Evolutionary conservation across 495 filamentous ascomycete species (phyloP).

Genomic region (Glarea lozoyensis): DNA sequence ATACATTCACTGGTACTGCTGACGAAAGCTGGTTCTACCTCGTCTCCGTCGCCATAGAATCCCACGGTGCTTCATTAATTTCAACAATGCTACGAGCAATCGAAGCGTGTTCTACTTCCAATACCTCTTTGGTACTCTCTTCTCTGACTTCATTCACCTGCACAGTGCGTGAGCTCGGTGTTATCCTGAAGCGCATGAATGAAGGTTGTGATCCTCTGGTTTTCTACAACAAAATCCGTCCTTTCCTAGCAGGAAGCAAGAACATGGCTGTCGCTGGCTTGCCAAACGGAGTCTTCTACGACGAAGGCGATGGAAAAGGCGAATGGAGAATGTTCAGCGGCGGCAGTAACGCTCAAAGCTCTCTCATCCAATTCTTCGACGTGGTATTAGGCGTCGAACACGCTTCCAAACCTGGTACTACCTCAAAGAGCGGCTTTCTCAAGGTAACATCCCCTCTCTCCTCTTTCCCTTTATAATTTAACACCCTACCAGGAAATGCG

Average conservation of each 20-base stretch:
- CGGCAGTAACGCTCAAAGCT: conserved; percentile 39
- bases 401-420: too few species aligned
- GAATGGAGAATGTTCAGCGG: conserved; percentile 74
- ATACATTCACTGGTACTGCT: conserved; percentile 21
- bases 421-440: too few species aligned
- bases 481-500: conserved; percentile 19
- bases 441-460: background rate
- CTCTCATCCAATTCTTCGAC: conserved; percentile 26
- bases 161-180: conserved; percentile 10
- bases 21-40: conserved; percentile 26
- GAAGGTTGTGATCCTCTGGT: conserved; percentile 87
- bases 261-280: conserved; percentile 93
- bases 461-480: background rate
- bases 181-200: conserved; percentile 68
- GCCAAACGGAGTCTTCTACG: conserved; percentile 79
- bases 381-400: conserved; percentile 21
- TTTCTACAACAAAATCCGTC: conserved; percentile 89
- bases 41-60: conserved; percentile 23
- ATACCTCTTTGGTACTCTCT: conserved; percentile 4
- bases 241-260: conserved; percentile 90
- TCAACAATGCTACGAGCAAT: conserved; percentile 17
- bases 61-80: conserved; percentile 17
- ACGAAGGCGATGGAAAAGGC: conserved; percentile 57
- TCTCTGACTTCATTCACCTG: conserved; percentile 11
- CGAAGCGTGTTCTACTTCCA: conserved; percentile 7